Percentiles rank a stretch among this genome's conserved stretches.
phyloP scores from a whole-genome alignment of 2,329 filamentous ascomycete genomes.

The Talaromyces atroroseus region DNA sequence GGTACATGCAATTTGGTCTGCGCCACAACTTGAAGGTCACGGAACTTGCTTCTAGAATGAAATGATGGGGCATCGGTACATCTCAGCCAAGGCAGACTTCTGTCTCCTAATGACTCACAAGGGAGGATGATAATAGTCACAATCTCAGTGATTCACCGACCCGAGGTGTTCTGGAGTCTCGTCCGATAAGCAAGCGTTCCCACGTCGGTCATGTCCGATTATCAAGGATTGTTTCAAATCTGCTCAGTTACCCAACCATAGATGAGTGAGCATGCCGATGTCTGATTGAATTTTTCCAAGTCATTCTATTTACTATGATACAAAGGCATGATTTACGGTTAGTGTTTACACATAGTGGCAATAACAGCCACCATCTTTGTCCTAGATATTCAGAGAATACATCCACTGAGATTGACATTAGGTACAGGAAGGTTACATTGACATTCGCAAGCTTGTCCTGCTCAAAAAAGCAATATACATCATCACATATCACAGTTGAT shows the following conservation, averaged over 20 bases:
- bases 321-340: not conserved
- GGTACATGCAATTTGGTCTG: not conserved
- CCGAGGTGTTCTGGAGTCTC: slow-evolving; percentile 75
- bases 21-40: not conserved
- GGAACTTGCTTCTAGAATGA: not conserved
- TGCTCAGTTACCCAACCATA: slow-evolving; percentile 86
- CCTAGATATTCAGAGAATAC: not conserved
- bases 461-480: not conserved
- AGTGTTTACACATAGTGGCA: not conserved
- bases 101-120: slow-evolving; percentile 50
- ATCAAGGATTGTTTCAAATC: slow-evolving; percentile 65
- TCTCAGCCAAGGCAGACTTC: slow-evolving; percentile 21
- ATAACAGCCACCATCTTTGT: not conserved
- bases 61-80: not conserved
- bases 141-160: slow-evolving; percentile 67
- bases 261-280: slow-evolving; percentile 57
- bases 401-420: not conserved
- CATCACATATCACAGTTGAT: not conserved
- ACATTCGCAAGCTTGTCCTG: not conserved
- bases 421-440: not conserved
- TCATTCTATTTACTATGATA: not conserved
- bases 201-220: slow-evolving; percentile 75
- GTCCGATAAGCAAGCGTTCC: slow-evolving; percentile 79
- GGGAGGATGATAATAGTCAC: slow-evolving; percentile 65
- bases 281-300: not conserved